A percentile compares a stretch with the other conserved stretches of the same genome.
Evolutionary conservation across 495 filamentous ascomycete genomes (phyloP).

Genomic region (Neohortaea acidophila): DNA sequence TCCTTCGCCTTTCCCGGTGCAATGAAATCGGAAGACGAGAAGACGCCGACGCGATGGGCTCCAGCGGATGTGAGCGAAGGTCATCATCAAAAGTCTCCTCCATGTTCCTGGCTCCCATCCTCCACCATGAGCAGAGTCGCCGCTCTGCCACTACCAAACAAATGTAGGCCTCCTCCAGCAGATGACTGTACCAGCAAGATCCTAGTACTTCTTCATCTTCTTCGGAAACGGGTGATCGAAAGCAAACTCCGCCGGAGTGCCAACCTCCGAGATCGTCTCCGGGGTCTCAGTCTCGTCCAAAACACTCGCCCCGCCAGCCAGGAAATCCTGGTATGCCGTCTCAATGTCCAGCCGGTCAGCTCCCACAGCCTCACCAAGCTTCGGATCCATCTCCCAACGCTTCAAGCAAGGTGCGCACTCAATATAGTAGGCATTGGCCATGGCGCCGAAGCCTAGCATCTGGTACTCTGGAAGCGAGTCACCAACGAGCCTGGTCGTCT

Average conservation of each 20-base stretch:
- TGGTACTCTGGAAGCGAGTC: constrained; percentile 38
- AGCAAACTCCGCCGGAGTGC: neutral
- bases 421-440: constrained; percentile 31
- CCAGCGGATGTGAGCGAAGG: too few species aligned
- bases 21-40: too few species aligned
- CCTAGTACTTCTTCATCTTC: neutral
- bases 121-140: too few species aligned
- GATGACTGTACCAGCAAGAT: neutral
- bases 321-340: constrained; percentile 11
- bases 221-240: neutral
- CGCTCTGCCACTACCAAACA: too few species aligned
- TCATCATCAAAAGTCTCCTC: neutral
- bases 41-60: too few species aligned
- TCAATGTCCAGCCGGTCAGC: constrained; percentile 7
- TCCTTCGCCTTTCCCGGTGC: too few species aligned
- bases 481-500: constrained; percentile 36
- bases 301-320: neutral
- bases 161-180: too few species aligned
- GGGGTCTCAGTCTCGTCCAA: neutral
- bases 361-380: neutral
- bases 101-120: too few species aligned
- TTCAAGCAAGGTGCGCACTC: constrained; percentile 14
- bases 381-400: constrained; percentile 4
- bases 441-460: constrained; percentile 31
- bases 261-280: constrained; percentile 1